Base-by-base conservation (phyloP, 495 filamentous ascomycete species). In the Durotheca rogersii region DNA sequence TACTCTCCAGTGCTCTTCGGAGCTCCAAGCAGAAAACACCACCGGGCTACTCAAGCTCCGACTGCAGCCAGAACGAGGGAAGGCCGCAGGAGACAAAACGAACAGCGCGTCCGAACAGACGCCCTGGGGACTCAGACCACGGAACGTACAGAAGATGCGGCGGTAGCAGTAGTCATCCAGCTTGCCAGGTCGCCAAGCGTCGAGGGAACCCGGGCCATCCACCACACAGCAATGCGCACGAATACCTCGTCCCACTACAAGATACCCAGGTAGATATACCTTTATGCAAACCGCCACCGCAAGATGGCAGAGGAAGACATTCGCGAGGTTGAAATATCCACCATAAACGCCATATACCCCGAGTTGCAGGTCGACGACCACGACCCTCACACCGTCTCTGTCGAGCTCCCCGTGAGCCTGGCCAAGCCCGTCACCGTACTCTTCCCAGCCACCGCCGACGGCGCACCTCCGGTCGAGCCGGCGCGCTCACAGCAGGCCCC, bases 311-410 rank as follows among this genome's bases (percentile, higher is more conserved):
- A 76, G 41, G 82, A 83, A 16, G 86, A 89, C 60, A 81, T 86
- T 51, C 88, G 93, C 44, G 76, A 83, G 12, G 74, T 84, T 11
- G 93, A 98, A 69, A 76, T 98, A 38, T 82, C 79, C 36, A 82
- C 90, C n/a, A 82, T 97, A 34, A 74, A 77, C 10, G 87, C 90
- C 59, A 97, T 98, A 53, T 98, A 81, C 54, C 92, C 92, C 14
- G 93, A 98, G 66, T 81, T 95, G 11, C 73, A 75, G 21, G 67
- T 87, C 23, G 76, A 82, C 42, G 70, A 78, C 3, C 60, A 77
- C 3, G 67, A 84, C 53, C 79, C 79, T 1, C 86, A 84, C 64
- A 77, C 75, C 39, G 82, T 88, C 2, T 77, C 76, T 4, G 74
- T 97, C 43, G 83, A 88, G 17, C 67, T 97, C 0, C 79, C 83